Base-by-base conservation (phyloP, 2,329 filamentous ascomycete genomes). In the Aspergillus fischeri region DNA sequence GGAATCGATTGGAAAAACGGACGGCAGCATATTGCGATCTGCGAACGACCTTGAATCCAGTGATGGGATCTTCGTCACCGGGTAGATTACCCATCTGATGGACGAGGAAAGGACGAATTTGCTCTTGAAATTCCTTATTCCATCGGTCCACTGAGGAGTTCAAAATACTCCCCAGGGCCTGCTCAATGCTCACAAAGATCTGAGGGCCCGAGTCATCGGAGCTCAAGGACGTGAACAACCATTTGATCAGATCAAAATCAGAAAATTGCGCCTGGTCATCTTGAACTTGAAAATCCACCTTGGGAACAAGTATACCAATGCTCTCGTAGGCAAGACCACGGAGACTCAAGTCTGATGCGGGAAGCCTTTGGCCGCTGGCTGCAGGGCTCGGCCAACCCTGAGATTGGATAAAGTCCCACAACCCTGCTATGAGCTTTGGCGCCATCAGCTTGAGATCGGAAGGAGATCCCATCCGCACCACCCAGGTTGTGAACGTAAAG, bases 301-400 rank as follows among this genome's bases (percentile, higher is more conserved):
- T 77, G 21, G 75, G 71, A 0, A 89, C 86, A 25, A 97, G 75
- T 14, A 94, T 83, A 0, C 93, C 94, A 42, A 97, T 91, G 0
- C 90, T 92, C 71, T 97, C 93, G 72, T 97, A 97, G 1, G 89
- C 92, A 67, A 89, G 87, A 5, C 87, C 87, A 44, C 93, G 86
- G 47, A 96, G 79, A 3, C 83, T 81, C 54, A 87, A 77, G 54
- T 87, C 84, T 50, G 88, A 85, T 10, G 80, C 73, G 2, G 83
- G 81, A 52, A 80, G 71, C 62, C 85, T 82, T 53, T 84, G 79
- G 49, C 80, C 80, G 53, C 67, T 74, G 3, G 73, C 70, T 38
- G 77, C 76, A 1, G 87, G 83, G 21, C 77, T 77, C 1, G 92
- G 92, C 92, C 92, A 97, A 5, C 92, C 92, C 72, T 95, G 90